A percentile compares a stretch with the other conserved stretches of the same genome.
phyloP scores from a whole-genome alignment of 2,329 filamentous ascomycete genomes.

The Tolypocladium pustulatum region DNA sequence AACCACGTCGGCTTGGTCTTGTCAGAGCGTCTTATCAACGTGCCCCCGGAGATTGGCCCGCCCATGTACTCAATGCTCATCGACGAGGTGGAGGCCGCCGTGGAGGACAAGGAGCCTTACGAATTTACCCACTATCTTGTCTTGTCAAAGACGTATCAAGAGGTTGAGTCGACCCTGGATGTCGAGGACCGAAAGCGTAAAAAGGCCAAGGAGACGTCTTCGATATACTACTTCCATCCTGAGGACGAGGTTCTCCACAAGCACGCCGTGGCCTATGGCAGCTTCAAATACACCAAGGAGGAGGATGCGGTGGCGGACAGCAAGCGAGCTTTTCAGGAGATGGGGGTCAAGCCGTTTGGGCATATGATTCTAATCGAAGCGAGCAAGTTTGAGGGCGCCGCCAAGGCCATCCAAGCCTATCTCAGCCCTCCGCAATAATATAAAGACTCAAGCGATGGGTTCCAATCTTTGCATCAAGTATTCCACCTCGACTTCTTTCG shows the following conservation, averaged over 20 bases:
- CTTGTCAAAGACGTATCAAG: conserved; percentile 82
- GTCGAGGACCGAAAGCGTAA: conserved; percentile 50
- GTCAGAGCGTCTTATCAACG: conserved; percentile 92
- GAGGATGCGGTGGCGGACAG: conserved; percentile 78
- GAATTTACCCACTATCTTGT: conserved; percentile 89
- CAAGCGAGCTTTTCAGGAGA: conserved; percentile 88
- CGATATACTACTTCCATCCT: conserved; percentile 84
- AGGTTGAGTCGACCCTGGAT: conserved; percentile 74
- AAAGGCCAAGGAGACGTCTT: conserved; percentile 49
- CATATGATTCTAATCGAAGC: conserved; percentile 82
- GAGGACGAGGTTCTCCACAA: conserved; percentile 86
- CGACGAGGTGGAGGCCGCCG: conserved; percentile 80
- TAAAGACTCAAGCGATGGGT: conserved; percentile 6
- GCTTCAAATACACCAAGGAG: conserved; percentile 70
- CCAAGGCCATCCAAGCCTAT: conserved; percentile 68
- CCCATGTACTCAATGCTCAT: conserved; percentile 92
- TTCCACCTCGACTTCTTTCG: conserved; percentile 97
- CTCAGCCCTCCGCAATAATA: conserved; percentile 42
- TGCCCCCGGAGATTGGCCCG: conserved; percentile 84
- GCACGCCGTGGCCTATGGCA: conserved; percentile 59
- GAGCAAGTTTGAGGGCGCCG: conserved; percentile 61
- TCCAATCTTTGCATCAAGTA: conserved; percentile 90
- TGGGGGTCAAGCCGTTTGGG: conserved; percentile 76
- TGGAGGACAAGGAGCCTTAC: conserved; percentile 87
- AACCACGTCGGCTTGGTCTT: conserved; percentile 73